Conservation (phyloP, 148 eudicot species). For the Rheum nobile region DNA sequence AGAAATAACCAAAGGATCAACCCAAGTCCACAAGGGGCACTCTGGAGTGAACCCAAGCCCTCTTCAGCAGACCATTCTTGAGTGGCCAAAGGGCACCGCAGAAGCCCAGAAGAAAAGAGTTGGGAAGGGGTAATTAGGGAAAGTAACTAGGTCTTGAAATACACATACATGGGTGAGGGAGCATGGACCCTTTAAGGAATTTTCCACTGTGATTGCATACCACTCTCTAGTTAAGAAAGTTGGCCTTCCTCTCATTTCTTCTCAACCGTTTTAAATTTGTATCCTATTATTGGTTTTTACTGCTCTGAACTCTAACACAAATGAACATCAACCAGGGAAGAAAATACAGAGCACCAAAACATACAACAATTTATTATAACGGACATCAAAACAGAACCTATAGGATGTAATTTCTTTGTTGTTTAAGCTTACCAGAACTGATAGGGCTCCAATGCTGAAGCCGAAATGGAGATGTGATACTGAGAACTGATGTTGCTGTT, state of each 20-base stretch:
- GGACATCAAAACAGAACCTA: not conserved
- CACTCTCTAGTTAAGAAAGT: not conserved
- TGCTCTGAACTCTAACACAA: not conserved
- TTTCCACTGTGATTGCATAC: not conserved
- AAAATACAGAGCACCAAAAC: not conserved
- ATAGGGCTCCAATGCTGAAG: conserved; percentile 70
- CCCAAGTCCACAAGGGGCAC: not conserved
- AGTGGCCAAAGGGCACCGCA: not conserved
- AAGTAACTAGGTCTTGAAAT: not conserved
- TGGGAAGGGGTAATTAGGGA: not conserved
- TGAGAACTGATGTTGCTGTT: conserved; percentile 45
- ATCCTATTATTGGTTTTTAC: not conserved
- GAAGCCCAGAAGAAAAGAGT: not conserved
- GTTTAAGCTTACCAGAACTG: conserved; percentile 49
- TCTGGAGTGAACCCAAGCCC: not conserved
- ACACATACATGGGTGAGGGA: not conserved
- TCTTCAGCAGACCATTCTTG: not conserved
- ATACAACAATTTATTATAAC: not conserved
- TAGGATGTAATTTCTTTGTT: not conserved
- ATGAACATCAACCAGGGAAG: not conserved
- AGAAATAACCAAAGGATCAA: not conserved
- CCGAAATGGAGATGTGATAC: conserved; percentile 54
- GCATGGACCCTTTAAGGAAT: not conserved
- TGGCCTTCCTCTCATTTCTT: not conserved
- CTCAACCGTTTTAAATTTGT: not conserved